These are phyloP conservation scores for Gorgonomyces haynaldii DNA, from an alignment of 192 early-diverging fungal species.

Conservation along the genomic window DNA sequence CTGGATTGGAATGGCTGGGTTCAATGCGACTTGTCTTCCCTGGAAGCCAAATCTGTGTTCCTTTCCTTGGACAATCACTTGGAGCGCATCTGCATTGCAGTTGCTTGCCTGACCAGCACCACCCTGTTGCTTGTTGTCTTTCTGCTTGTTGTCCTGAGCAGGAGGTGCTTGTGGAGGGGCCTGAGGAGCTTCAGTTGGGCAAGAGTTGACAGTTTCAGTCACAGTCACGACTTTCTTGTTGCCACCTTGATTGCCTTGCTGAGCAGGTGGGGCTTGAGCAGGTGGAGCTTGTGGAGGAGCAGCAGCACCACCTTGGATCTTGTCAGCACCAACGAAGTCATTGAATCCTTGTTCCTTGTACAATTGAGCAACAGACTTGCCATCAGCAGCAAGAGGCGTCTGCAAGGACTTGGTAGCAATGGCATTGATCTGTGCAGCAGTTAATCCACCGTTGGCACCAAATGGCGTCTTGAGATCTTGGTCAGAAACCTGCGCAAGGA, in stretches of 20 bases:
- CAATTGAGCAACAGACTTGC: conserved; percentile 2
- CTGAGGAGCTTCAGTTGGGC: no score
- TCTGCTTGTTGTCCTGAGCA: no score
- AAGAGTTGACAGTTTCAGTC: conserved; percentile 5
- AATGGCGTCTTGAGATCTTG: background rate
- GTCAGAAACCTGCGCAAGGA: conserved; percentile 6
- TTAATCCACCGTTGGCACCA: conserved; percentile 9
- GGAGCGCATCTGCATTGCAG: conserved; percentile 2
- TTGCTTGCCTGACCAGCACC: no score
- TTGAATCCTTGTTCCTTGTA: conserved; percentile 3
- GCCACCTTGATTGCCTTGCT: background rate
- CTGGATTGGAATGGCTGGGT: conserved; percentile 18
- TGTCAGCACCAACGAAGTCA: no score
- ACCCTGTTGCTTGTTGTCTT: no score
- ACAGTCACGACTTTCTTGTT: background rate
- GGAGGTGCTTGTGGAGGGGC: no score
- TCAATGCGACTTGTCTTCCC: conserved; percentile 17
- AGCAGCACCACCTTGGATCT: no score
- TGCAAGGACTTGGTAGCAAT: background rate
- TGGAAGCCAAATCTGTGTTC: conserved; percentile 19
- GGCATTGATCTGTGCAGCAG: background rate
- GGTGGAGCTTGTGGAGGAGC: background rate
- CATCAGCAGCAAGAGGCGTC: background rate
- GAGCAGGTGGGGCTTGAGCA: background rate
- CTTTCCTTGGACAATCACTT: conserved; percentile 9